These are phyloP conservation scores for Lippia alba DNA, from an alignment of 305 asterid genomes.

Conservation along the genomic window DNA sequence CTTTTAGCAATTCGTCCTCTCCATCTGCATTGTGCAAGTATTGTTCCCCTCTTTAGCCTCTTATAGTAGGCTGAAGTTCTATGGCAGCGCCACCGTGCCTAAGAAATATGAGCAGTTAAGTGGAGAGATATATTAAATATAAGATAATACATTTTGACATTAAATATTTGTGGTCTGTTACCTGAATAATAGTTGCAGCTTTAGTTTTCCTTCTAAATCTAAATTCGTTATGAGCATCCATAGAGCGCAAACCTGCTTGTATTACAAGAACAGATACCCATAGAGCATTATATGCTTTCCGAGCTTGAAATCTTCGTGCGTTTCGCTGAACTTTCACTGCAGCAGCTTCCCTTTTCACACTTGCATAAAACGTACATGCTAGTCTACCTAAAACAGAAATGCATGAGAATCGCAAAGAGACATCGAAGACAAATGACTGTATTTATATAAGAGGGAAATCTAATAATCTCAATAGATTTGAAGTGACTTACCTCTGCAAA, in stretches of 20 bases:
- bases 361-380: constrained; percentile 65
- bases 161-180: constrained; percentile 32
- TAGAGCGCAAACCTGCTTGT: constrained; percentile 82
- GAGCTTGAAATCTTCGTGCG: constrained; percentile 60
- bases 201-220: constrained; percentile 73
- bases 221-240: constrained; percentile 71
- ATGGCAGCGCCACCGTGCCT: constrained; percentile 94
- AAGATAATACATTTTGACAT: constrained; percentile 33
- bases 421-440: constrained; percentile 21
- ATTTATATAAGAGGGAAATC: neutral
- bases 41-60: constrained; percentile 77
- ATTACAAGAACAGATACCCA: constrained; percentile 66
- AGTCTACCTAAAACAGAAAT: constrained; percentile 66
- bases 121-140: constrained; percentile 33
- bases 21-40: constrained; percentile 86
- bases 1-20: constrained; percentile 80
- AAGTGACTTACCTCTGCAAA: constrained; percentile 76
- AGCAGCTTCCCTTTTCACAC: constrained; percentile 83
- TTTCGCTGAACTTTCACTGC: constrained; percentile 76
- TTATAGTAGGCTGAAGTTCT: constrained; percentile 62
- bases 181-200: constrained; percentile 91
- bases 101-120: constrained; percentile 35
- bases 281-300: constrained; percentile 64
- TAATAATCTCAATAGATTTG: constrained; percentile 20
- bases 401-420: constrained; percentile 28